These are phyloP conservation scores for Backusella parvicylindrica DNA, from an alignment of 192 early-diverging fungal species.

Conservation along the genomic window DNA sequence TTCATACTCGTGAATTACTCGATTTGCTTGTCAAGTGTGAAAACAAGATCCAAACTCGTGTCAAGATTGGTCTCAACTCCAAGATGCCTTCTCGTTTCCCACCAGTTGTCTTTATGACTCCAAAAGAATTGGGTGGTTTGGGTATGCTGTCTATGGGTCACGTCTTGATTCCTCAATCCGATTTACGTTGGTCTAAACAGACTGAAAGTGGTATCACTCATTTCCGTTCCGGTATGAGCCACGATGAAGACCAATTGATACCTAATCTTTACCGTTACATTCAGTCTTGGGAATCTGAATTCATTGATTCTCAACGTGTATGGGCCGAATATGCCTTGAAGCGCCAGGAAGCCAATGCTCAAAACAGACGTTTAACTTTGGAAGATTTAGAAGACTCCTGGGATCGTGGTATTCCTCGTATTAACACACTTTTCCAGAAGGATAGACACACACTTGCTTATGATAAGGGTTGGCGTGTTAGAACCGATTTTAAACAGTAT, in stretches of 20 bases:
- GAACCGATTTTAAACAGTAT: slow-evolving; percentile 97
- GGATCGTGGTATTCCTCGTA: slow-evolving; percentile 98
- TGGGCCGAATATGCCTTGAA: slow-evolving; percentile 99
- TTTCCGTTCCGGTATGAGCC: slow-evolving; percentile 97
- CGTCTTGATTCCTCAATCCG: slow-evolving; percentile 95
- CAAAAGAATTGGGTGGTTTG: slow-evolving; percentile 84
- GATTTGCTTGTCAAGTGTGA: slow-evolving; percentile 97
- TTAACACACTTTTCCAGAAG: slow-evolving; percentile 98
- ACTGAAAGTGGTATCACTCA: slow-evolving; percentile 97
- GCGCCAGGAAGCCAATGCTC: slow-evolving; percentile 93
- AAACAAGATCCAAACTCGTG: slow-evolving; percentile 98
- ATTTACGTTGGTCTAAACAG: slow-evolving; percentile 94
- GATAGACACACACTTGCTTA: slow-evolving; percentile 98
- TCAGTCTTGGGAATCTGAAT: slow-evolving; percentile 98
- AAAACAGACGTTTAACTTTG: slow-evolving; percentile 96
- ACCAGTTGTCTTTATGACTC: slow-evolving; percentile 70
- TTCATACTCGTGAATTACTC: slow-evolving; percentile 94
- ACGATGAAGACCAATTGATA: slow-evolving; percentile 95
- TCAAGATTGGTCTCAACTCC: slow-evolving; percentile 99
- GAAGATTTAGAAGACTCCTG: slow-evolving; percentile 98
- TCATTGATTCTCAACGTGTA: slow-evolving; percentile 97
- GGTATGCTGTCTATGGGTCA: slow-evolving; percentile 99
- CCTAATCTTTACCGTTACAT: slow-evolving; percentile 98
- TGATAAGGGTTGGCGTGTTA: slow-evolving; percentile 98
- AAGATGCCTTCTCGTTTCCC: slow-evolving; percentile 99